Percentiles rank a stretch among this genome's conserved stretches.
Conservation (phyloP, 2,329 filamentous ascomycete genomes). For the Neonectria sp. region DNA sequence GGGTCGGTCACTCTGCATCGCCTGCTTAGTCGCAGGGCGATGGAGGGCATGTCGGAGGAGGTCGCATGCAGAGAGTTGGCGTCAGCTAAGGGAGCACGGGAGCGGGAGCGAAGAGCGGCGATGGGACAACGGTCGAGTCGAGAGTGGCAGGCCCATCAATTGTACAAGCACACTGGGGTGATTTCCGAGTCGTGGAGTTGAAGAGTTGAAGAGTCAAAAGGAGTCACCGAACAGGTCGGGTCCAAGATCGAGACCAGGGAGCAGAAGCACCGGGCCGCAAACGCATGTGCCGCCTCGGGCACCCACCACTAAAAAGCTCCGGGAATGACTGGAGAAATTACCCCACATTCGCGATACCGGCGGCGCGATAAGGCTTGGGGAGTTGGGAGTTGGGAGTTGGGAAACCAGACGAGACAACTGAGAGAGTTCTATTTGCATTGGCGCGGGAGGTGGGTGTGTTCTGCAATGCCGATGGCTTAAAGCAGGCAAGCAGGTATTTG, state of each 20-base stretch:
- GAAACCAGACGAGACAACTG: slow-evolving; percentile 15
- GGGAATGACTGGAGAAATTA: slow-evolving; percentile 37
- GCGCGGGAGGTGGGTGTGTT: neutral
- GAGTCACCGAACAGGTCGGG: slow-evolving; percentile 19
- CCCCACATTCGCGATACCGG: slow-evolving; percentile 50
- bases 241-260: slow-evolving; percentile 9
- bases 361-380: slow-evolving; percentile 40
- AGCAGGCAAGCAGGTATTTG: neutral
- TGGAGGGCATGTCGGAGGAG: slow-evolving; percentile 60
- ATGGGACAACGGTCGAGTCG: neutral
- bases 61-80: slow-evolving; percentile 52
- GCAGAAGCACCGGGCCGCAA: slow-evolving; percentile 17
- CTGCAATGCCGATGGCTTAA: neutral
- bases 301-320: slow-evolving; percentile 33
- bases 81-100: neutral
- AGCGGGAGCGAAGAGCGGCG: neutral
- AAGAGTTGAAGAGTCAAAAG: slow-evolving; percentile 7
- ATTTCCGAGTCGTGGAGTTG: slow-evolving; percentile 5
- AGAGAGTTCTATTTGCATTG: slow-evolving; percentile 2
- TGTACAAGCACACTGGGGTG: neutral
- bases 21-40: slow-evolving; percentile 63
- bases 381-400: neutral
- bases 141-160: neutral
- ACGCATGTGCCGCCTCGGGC: slow-evolving; percentile 42
- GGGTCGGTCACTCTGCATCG: slow-evolving; percentile 53